Base-by-base conservation (phyloP, 257 asterid species). In the Paraleonurus japonicus region DNA sequence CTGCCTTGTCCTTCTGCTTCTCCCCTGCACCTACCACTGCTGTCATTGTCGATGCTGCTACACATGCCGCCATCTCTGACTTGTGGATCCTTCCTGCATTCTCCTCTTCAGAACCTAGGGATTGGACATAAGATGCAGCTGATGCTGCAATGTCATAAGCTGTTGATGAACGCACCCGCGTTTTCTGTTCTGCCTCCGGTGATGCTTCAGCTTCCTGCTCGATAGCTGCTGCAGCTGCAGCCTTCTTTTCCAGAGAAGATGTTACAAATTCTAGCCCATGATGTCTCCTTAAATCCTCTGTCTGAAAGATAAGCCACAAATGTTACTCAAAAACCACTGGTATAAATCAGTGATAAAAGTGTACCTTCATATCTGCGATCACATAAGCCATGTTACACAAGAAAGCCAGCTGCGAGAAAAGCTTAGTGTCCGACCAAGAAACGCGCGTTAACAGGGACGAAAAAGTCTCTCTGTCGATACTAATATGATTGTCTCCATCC, bases 131-230 rank as follows among this genome's bases (percentile, higher is more conserved):
- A 51, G 85, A 83, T 3, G 98, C 96, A 12, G 97, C 97, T 0
- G 96, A 83, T 20, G 94, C 92, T 16, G 98, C 95, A 33, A 93
- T 90, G 72, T 86, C 89, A 33, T 92, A 92, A 23, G 97, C 97
- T 50, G 86, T 82, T 9, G 77, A 67, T 24, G 86, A 83, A 0
- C 76, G 80, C 55, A 57, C 66, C n/a, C 61, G 72, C 53, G 63
- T 59, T 22, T 67, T 88, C 41, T 72, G 50, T 66, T 41, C 3
- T 0, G 10, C 22, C 54, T 51, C 76, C 12, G 76, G 23, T 43
- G 75, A 35, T 50, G 70, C 9, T 8, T 13, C 17, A 23, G 65
- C 71, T 47, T n/a, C 54, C 24, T 74, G 75, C 20, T 83, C 86
- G 2, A 84, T 45, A 76, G 78, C 78, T 30, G 89, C 90, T 61